Evolutionary conservation across 2,329 filamentous ascomycete species (phyloP), one percentile per base, ranked within the genome.

Genomic region (Fusarium cicatricum): DNA sequence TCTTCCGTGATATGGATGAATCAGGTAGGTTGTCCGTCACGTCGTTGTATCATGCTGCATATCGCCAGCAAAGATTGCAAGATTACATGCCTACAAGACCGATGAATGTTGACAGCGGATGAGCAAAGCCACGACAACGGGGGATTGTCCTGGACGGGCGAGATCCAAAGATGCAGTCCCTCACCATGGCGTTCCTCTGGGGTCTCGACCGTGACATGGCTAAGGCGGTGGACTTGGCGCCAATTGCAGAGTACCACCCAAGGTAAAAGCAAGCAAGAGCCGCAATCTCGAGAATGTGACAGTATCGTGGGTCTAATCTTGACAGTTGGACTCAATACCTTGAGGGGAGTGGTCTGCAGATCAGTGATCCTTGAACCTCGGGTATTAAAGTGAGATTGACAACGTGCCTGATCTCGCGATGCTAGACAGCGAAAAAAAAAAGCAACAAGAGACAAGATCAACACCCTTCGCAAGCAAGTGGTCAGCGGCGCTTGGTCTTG

Each of bases 11-110:
- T 21, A 12, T 31, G n/a, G 37, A 55, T 39, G 37, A 52, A 55
- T 42, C 15, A 31, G 49, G 59, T 31, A 43, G 32, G 15, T 55
- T 31, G 33, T 44, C 59, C 59, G 58, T 21, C 12, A 41, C 56
- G 56, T 45, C 50, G 55, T 56, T 21, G 32, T 16, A 34, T 11
- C 32, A 34, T 34, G 14, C 43, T 36, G 43, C 16, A 37, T 46
- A 39, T n/a, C 11, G 29, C 33, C 11, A 45, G 15, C n/a, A 36
- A 34, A n/a, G 28, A 41, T 41, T 40, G 34, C 39, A 21, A 33
- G 16, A n/a, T 19, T 46, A 42, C 29, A 46, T 9, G 15, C 38
- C 16, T 44, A 34, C n/a, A n/a, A n/a, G 39, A 56, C 40, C 37
- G 21, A 23, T n/a, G 19, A 42, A 31, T 40, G 11, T 33, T n/a